These are phyloP conservation scores for Cercophora samala DNA, from an alignment of 495 filamentous ascomycete species.

Conservation along the genomic window DNA sequence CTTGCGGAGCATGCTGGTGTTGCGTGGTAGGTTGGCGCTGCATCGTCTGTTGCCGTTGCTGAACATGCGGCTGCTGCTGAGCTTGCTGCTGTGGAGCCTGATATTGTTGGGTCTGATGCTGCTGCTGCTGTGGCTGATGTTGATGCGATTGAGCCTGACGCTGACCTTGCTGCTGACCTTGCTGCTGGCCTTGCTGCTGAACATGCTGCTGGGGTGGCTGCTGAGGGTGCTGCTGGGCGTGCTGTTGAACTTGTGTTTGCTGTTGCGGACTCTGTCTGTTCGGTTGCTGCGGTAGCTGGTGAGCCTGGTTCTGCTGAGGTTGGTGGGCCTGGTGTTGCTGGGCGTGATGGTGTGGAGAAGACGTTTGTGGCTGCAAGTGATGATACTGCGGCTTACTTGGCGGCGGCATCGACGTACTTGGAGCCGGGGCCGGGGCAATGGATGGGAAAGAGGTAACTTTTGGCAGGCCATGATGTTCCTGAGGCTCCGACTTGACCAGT, in stretches of 20 bases:
- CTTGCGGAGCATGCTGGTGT: slow-evolving; percentile 37
- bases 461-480: slow-evolving; percentile 20
- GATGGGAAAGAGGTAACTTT: slow-evolving; percentile 27
- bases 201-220: slow-evolving; percentile 11
- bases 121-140: not conserved
- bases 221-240: slow-evolving; percentile 12
- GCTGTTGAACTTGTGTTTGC: slow-evolving; percentile 34
- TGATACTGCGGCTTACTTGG: slow-evolving; percentile 20
- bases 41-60: slow-evolving; percentile 36
- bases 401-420: slow-evolving; percentile 15
- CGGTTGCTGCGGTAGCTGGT: slow-evolving; percentile 1
- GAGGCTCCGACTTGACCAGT: slow-evolving; percentile 27
- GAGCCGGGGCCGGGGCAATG: slow-evolving; percentile 24
- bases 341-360: slow-evolving; percentile 13
- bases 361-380: slow-evolving; percentile 15
- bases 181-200: slow-evolving; percentile 12
- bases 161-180: slow-evolving; percentile 16
- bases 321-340: slow-evolving; percentile 13
- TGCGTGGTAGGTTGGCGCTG: slow-evolving; percentile 34
- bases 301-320: slow-evolving; percentile 34
- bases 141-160: slow-evolving; percentile 9
- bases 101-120: not conserved
- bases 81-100: slow-evolving; percentile 5
- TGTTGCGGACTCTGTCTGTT: not conserved
- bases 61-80: not conserved